phyloP scores from a whole-genome alignment of 495 filamentous ascomycete species.

The Xylaria cubensis region DNA sequence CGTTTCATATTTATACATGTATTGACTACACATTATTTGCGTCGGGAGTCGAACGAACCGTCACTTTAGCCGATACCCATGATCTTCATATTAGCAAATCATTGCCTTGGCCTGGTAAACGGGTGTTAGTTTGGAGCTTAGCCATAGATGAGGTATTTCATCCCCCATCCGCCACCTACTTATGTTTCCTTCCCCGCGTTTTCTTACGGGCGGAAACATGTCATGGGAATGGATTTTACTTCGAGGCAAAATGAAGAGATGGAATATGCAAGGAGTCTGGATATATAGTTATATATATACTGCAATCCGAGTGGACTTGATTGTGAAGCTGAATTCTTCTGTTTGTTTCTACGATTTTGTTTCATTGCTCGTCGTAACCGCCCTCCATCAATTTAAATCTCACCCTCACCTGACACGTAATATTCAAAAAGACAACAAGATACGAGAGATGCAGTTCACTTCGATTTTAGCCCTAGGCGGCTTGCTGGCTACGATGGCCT shows the following conservation, averaged over 20 bases:
- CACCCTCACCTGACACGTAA: not conserved
- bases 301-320: not conserved
- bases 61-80: not conserved
- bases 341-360: not conserved
- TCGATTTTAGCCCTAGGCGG: not conserved
- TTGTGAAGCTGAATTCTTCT: not conserved
- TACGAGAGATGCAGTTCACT: not conserved
- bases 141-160: not conserved
- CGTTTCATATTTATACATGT: constrained; percentile 1
- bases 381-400: not conserved
- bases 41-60: not conserved
- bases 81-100: not conserved
- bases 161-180: not conserved
- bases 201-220: not conserved
- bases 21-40: not conserved
- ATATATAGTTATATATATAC: constrained; percentile 4
- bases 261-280: not conserved
- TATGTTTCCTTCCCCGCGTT: constrained; percentile 3
- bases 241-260: not conserved
- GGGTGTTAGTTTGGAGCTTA: not conserved
- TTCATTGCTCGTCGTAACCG: not conserved
- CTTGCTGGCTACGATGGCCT: constrained; percentile 33
- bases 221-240: not conserved
- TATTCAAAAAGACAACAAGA: not conserved
- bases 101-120: not conserved